Conservation (phyloP, 306 rosid genomes). For the Clitoria ternatea region DNA sequence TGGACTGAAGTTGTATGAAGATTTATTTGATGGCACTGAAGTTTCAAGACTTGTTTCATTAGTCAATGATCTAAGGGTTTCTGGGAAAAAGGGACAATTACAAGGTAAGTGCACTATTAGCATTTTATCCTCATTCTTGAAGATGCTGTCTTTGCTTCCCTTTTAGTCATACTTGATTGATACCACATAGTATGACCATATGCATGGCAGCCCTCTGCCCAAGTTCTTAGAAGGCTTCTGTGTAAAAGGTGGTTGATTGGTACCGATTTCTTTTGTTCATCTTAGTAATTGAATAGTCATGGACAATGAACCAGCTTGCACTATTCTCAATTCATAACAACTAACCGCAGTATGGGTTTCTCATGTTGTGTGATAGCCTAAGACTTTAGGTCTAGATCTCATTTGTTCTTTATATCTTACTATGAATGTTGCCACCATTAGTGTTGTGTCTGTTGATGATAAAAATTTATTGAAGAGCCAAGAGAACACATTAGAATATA, state of each 20-base stretch:
- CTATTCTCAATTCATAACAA: neutral
- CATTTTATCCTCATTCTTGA: neutral
- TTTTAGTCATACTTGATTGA: neutral
- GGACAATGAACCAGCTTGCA: neutral
- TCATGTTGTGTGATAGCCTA: neutral
- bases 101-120: constrained; percentile 52
- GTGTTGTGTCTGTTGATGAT: neutral
- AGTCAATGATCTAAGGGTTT: constrained; percentile 64
- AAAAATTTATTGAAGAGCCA: neutral
- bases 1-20: constrained; percentile 75
- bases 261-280: neutral
- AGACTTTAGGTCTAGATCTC: neutral
- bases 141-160: neutral
- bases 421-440: neutral
- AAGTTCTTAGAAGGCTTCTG: neutral
- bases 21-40: constrained; percentile 47
- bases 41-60: constrained; percentile 59
- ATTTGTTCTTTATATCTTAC: no score
- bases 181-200: neutral
- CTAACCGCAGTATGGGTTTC: neutral
- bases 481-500: neutral
- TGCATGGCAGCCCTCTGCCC: neutral
- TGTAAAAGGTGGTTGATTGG: neutral
- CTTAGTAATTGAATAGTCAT: neutral
- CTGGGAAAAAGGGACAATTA: constrained; percentile 69